Evolutionary conservation across 2,329 filamentous ascomycete genomes (phyloP).

Genomic region (Pseudonectria foliicola): DNA sequence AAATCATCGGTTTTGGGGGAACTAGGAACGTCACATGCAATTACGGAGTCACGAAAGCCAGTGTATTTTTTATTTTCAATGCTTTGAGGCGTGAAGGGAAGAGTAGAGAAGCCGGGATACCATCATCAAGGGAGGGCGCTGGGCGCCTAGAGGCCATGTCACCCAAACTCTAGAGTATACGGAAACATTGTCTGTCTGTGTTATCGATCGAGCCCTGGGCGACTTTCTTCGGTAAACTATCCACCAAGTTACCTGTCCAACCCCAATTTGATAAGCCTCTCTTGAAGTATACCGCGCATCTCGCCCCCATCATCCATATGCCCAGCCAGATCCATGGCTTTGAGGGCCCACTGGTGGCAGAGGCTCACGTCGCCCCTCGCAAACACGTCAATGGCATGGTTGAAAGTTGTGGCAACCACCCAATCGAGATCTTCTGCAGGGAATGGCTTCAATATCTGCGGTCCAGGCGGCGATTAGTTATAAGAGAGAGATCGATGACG

Average conservation of each 20-base stretch:
- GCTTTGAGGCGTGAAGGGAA: not conserved
- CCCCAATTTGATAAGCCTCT: conserved; percentile 35
- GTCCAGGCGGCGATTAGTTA: conserved; percentile 1
- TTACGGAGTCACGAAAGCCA: too few species aligned
- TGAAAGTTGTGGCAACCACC: conserved; percentile 64
- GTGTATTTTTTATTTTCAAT: too few species aligned
- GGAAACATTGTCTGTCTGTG: not conserved
- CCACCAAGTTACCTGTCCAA: too few species aligned
- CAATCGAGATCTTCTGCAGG: conserved; percentile 66
- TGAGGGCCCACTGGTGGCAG: conserved; percentile 55
- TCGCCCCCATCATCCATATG: conserved; percentile 47
- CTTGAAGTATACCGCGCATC: conserved; percentile 37
- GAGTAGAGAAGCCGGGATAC: not conserved
- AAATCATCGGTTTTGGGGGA: conserved; percentile 1
- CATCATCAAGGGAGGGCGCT: not conserved
- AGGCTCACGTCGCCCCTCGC: conserved; percentile 44
- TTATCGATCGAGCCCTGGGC: not conserved
- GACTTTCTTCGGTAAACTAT: too few species aligned
- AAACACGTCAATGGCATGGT: conserved; percentile 63
- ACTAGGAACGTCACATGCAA: not conserved
- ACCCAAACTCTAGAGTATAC: too few species aligned
- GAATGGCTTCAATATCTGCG: conserved; percentile 41
- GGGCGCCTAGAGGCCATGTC: not conserved
- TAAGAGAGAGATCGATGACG: not conserved
- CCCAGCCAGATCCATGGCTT: conserved; percentile 55